Base-by-base conservation (phyloP, 345 rosid genomes). In the Populus deltoides region DNA sequence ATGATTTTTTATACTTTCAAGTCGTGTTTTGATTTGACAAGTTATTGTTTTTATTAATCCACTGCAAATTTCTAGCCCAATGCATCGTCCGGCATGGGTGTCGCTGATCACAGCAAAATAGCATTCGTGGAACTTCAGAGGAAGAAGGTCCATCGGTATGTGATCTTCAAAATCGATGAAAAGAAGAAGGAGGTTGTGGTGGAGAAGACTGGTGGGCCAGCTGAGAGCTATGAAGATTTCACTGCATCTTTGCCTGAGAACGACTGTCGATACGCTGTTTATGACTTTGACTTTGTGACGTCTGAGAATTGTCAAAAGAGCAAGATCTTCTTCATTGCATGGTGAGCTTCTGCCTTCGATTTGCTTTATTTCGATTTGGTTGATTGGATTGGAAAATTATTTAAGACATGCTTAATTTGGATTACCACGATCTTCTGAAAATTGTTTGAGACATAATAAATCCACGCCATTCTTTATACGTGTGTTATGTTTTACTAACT, bases 91-190 rank as follows among this genome's bases (percentile, higher is more conserved):
- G 84, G 84, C 11, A 75, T 80, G 79, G 83, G 77, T 3, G 79
- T 80, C 24, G 79, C 79, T 66, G 83, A 80, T n/a, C 83, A 80
- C 73, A 80, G 83, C 79, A 80, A 80, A 74, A 71, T 18, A 73
- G 76, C 83, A 7, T 80, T 49, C 68, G 2, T 76, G 25, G 74
- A 71, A n/a, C 74, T 71, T 33, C 55, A 71, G 74, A 71, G 74
- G 55, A 71, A 47, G 59, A 71, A 71, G 33, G 59, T 47, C 15
- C 59, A 45, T 27, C 61, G 74, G 59, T 71, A 71, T 27, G 74
- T 71, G 74, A 71, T 71, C 20, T 71, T 71, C 59, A 71, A 47
- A 38, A 71, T 71, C 15, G 61, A 71, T 17, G 74, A 71, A 57
- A 47, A 45, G 74, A 71, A 71, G 36, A 71, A 71, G 22, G 74